Evolutionary conservation across 805 yeast species (phyloP).

Genomic region (Pichia exigua): DNA sequence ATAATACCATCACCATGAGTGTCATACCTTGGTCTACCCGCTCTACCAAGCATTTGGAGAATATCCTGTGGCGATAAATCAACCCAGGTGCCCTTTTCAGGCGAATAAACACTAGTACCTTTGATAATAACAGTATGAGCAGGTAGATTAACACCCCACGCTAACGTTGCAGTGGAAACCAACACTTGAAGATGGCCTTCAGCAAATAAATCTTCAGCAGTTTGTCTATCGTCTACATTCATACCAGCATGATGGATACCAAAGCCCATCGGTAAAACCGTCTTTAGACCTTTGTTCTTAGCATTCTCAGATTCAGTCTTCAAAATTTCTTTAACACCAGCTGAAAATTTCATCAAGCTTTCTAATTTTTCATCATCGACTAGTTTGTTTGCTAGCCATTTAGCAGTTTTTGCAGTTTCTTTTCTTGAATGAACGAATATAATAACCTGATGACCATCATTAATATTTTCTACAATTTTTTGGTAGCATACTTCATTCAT

Average conservation of each 20-base stretch:
- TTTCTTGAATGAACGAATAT: slow-evolving; percentile 91
- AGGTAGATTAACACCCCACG: slow-evolving; percentile 96
- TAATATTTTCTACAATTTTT: slow-evolving; percentile 55
- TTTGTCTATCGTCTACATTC: slow-evolving; percentile 59
- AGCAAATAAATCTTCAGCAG: slow-evolving; percentile 80
- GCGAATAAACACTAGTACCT: slow-evolving; percentile 91
- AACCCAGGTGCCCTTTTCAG: slow-evolving; percentile 83
- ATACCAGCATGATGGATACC: slow-evolving; percentile 94
- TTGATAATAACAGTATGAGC: slow-evolving; percentile 91
- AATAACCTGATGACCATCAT: slow-evolving; percentile 68
- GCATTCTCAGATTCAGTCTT: slow-evolving; percentile 53
- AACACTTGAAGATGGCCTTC: slow-evolving; percentile 78
- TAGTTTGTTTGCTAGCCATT: slow-evolving; percentile 57
- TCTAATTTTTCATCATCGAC: slow-evolving; percentile 45
- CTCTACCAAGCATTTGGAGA: slow-evolving; percentile 95
- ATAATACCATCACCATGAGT: slow-evolving; percentile 89
- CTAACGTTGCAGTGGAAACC: slow-evolving; percentile 87
- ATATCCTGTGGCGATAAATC: slow-evolving; percentile 93
- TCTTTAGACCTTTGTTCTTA: slow-evolving; percentile 46
- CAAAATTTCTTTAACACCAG: slow-evolving; percentile 57
- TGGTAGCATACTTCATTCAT: slow-evolving; percentile 90
- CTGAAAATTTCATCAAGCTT: slow-evolving; percentile 36
- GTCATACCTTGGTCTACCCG: slow-evolving; percentile 95
- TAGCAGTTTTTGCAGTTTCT: slow-evolving; percentile 82
- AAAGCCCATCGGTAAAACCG: slow-evolving; percentile 61